These are phyloP conservation scores for Barnettozyma vustinii DNA, from an alignment of 805 yeast genomes.

Conservation along the genomic window DNA sequence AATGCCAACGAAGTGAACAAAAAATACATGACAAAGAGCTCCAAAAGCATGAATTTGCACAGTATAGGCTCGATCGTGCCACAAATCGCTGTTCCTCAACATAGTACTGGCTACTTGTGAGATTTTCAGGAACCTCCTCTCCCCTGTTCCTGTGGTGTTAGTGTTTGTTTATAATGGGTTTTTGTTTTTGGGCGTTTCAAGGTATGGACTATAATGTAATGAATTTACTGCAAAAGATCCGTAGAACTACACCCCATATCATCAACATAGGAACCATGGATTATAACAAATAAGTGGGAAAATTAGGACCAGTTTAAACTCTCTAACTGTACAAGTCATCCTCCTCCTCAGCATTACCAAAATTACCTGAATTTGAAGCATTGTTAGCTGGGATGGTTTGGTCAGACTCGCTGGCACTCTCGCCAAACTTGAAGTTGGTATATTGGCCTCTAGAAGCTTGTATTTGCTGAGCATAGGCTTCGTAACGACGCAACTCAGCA, in stretches of 20 bases:
- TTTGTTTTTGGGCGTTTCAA: background rate
- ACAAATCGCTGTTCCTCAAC: background rate
- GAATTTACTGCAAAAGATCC: background rate
- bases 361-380: constrained; percentile 31
- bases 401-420: constrained; percentile 27
- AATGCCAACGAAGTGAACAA: constrained; percentile 18
- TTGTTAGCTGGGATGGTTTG: constrained; percentile 31
- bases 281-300: background rate
- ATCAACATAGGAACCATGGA: background rate
- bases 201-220: background rate
- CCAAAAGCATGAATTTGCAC: constrained; percentile 9
- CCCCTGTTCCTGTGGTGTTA: too few species aligned
- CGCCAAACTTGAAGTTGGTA: constrained; percentile 82
- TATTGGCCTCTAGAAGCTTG: constrained; percentile 95
- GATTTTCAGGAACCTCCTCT: background rate
- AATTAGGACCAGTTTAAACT: background rate
- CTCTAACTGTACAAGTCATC: constrained; percentile 52
- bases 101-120: constrained; percentile 2
- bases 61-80: constrained; percentile 3
- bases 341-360: constrained; percentile 54
- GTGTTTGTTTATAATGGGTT: too few species aligned
- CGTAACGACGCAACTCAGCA: constrained; percentile 96
- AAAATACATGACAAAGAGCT: constrained; percentile 5
- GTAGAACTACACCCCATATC: background rate
- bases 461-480: constrained; percentile 95